These are phyloP conservation scores for Xanthoparmelia taractica DNA, from an alignment of 495 filamentous ascomycete species.

Conservation along the genomic window DNA sequence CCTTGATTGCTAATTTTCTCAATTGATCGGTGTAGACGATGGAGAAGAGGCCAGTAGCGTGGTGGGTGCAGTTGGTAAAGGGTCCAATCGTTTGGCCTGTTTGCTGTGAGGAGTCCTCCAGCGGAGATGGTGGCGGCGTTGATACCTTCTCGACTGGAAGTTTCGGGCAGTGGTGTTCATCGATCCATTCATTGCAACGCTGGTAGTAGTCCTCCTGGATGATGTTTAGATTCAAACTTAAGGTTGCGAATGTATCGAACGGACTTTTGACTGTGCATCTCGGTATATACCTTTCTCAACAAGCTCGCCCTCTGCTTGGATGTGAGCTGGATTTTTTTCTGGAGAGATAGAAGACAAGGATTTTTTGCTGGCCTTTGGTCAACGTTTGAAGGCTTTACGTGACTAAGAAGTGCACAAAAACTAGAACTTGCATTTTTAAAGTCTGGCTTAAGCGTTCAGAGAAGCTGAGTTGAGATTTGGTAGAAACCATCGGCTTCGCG, in stretches of 20 bases:
- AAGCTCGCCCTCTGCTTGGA: constrained; percentile 17
- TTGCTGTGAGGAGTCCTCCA: background rate
- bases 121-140: background rate
- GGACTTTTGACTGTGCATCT: constrained; percentile 16
- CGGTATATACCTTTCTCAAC: constrained; percentile 8
- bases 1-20: constrained; percentile 68
- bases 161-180: background rate
- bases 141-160: background rate
- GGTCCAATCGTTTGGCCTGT: constrained; percentile 47
- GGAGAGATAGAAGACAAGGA: constrained; percentile 34
- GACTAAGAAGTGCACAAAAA: constrained; percentile 10
- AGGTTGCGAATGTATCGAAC: constrained; percentile 20
- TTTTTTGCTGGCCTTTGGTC: constrained; percentile 34
- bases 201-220: constrained; percentile 19
- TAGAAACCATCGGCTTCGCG: constrained; percentile 5
- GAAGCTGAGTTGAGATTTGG: constrained; percentile 37
- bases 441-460: constrained; percentile 44
- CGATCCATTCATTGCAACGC: constrained; percentile 7
- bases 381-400: background rate
- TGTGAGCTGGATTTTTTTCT: constrained; percentile 12
- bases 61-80: constrained; percentile 61
- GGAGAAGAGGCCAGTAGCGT: constrained; percentile 72
- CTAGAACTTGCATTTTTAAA: constrained; percentile 34
- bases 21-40: constrained; percentile 55
- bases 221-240: constrained; percentile 21